Evolutionary conservation across 495 filamentous ascomycete genomes (phyloP), one percentile per base, ranked within the genome.

Genomic region (Xylaria longipes): DNA sequence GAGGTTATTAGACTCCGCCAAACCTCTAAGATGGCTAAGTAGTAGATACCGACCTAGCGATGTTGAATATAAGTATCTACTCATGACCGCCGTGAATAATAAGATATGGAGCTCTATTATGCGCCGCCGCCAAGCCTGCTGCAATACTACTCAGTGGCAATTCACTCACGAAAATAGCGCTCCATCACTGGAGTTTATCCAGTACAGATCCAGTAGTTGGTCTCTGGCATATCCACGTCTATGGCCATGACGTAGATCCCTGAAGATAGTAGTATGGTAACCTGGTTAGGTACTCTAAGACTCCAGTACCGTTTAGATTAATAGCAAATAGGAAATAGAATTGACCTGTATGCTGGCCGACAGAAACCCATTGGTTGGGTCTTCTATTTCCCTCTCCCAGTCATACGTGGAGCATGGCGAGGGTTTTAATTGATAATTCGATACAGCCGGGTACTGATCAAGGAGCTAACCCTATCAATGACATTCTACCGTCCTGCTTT

Each of bases 261-360:
- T 2, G 14, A 37, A 22, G 15, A 37, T n/a, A 17, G 0, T 22
- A 37, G 33, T 22, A 37, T 37, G 20, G 33, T 22, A 60, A 62
- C 37, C 33, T 8, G 60, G 33, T 62, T 39, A n/a, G n/a, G n/a
- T n/a, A 39, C 60, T 62, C 60, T 20, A 27, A 35, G 57, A 17
- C 8, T 60, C 37, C 57, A 35, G 60, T 62, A 43, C 43, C 60
- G 27, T 12, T 20, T 60, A 62, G 22, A 62, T 62, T 14, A 27
- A 43, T 56, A 25, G 12, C 4, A 22, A 27, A 35, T 37, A 62
- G 22, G n/a, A n/a, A n/a, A n/a, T n/a, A n/a, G n/a, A n/a, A 43
- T 3, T 43, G 29, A 62, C 14, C 20, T 41, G 37, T 22, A 6
- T 12, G n/a, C 35, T 62, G 11, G 35, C 2, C 35, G 20, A 39